Evolutionary conservation across 2,329 filamentous ascomycete genomes (phyloP).

Genomic region (Trichoderma sp.): DNA sequence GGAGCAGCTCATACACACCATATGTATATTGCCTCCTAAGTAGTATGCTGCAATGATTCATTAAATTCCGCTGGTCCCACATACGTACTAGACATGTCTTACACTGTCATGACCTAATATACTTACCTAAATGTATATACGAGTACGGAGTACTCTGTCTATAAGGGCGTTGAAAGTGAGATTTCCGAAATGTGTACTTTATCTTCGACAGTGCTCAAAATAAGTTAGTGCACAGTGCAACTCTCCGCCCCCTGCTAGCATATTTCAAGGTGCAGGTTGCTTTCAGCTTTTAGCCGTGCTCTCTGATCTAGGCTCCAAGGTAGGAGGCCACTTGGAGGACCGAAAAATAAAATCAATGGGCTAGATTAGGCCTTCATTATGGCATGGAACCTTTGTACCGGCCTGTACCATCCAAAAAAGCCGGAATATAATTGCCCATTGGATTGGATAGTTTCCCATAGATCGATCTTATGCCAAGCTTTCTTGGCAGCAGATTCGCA

Average conservation of each 20-base stretch:
- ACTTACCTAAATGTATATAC: not conserved
- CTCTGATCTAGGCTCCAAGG: rapidly evolving
- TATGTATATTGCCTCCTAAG: not conserved
- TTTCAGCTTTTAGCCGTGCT: not conserved
- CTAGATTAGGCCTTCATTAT: not conserved
- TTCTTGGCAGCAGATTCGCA: not conserved
- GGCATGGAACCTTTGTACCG: no score
- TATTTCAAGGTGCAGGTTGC: not conserved
- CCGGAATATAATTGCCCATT: not conserved
- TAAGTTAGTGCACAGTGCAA: not conserved
- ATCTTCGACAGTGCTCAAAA: not conserved
- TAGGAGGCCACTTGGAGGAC: not conserved
- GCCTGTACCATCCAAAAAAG: not conserved
- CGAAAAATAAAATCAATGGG: not conserved
- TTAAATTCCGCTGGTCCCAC: not conserved
- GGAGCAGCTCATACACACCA: not conserved
- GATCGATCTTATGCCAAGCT: not conserved
- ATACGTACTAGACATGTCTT: not conserved
- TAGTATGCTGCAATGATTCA: not conserved
- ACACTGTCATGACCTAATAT: not conserved
- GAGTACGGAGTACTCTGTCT: not conserved
- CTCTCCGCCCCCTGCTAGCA: not conserved
- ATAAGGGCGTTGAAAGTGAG: not conserved
- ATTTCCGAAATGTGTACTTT: not conserved
- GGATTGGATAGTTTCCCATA: not conserved